Base-by-base conservation (phyloP, 768 basidiomycete species). In the Boletus vinaceobasis region DNA sequence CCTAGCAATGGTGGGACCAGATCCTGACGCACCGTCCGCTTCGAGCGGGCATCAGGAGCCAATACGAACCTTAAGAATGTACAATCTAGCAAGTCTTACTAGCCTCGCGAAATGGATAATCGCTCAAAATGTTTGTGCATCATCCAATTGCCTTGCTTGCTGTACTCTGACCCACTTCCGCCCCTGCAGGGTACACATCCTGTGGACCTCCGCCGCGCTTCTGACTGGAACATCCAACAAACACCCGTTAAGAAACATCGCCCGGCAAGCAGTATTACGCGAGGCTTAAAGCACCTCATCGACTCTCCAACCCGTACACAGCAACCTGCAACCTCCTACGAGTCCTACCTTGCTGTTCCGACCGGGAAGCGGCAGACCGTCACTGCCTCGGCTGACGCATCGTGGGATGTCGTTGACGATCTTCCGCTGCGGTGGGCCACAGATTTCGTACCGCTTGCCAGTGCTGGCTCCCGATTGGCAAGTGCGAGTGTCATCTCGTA, bases 341-440 rank as follows among this genome's bases (percentile, higher is more conserved):
- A 65, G 48, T 48, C 70, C 38, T 71, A 70, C 42, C 68, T 67
- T 43, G 64, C 68, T 44, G 62, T 72, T 26, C 66, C 72, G 13
- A 69, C 48, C 42, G 43, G 53, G 10, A 71, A 60, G 37, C 55
- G 61, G 17, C 57, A 65, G 10, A 33, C 69, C 42, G 38, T 50
- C 61, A 65, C 72, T 27, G 61, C 75, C 32, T 71, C 77, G 10
- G 73, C 71, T 43, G 82, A 83, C 45, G 77, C 81, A 13, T 75
- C 73, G 31, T 86, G 89, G 90, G 90, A 92, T 66, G 64, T 90
- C 7, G 76, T 90, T 1, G 89, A 91, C 13, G 80, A 82, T 45
- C 71, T 88, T 9, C 87, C 89, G 2, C 63, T 92, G 43, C 81
- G 88, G 32, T 93, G 91, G 91, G 88, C 90, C n/a, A 87, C 86